phyloP scores from a whole-genome alignment of 805 yeast species.

The Isabelozyma gotoi region DNA sequence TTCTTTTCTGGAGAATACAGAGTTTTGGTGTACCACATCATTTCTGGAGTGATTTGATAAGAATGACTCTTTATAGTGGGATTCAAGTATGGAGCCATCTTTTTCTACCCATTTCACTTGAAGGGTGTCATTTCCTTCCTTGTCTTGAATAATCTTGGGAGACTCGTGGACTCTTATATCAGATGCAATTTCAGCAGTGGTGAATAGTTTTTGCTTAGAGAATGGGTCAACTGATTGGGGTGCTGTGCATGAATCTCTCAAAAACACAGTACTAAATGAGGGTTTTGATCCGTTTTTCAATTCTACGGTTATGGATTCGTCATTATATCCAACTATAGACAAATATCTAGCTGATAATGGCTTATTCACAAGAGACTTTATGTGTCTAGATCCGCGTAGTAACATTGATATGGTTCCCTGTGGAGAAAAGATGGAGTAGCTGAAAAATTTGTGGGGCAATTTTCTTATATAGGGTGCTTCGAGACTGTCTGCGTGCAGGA shows the following conservation, averaged over 20 bases:
- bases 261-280: conserved; percentile 50
- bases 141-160: conserved; percentile 24
- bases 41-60: conserved; percentile 41
- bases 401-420: background rate
- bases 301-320: conserved; percentile 22
- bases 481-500: too few relatives aligned
- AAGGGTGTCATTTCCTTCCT: conserved; percentile 28
- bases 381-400: background rate
- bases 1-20: conserved; percentile 8
- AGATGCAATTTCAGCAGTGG: conserved; percentile 50
- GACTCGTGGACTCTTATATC: conserved; percentile 35
- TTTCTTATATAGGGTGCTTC: background rate
- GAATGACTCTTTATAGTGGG: conserved; percentile 46
- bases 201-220: conserved; percentile 62
- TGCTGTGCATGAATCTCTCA: conserved; percentile 63
- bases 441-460: conserved; percentile 2
- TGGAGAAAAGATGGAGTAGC: conserved; percentile 1
- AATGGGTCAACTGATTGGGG: conserved; percentile 49
- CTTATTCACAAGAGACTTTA: background rate
- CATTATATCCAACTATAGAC: conserved; percentile 15
- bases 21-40: conserved; percentile 10
- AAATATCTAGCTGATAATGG: background rate
- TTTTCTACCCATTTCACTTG: conserved; percentile 38
- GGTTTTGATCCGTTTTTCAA: conserved; percentile 22
- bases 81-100: conserved; percentile 19